Percentiles rank a stretch among this genome's conserved stretches.
Evolutionary conservation across 1,284 basidiomycete species (phyloP).

Genomic region (Mycosarcoma mackinlayi): DNA sequence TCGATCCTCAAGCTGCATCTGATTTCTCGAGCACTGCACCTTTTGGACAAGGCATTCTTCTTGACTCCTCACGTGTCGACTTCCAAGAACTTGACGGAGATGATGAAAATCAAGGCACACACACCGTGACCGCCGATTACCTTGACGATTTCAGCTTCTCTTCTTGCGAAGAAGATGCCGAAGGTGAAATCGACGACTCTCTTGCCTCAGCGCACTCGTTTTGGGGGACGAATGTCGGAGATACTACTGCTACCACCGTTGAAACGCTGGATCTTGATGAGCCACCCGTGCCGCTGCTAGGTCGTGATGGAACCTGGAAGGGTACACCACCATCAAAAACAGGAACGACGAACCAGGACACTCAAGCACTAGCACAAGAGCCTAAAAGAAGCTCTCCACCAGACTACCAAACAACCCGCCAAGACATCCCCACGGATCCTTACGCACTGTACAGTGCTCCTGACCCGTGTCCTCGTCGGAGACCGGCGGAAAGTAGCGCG

Average conservation of each 20-base stretch:
- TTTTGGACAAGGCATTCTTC: constrained; percentile 1
- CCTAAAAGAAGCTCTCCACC: too few species aligned
- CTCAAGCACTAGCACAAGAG: neutral
- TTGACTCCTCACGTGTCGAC: neutral
- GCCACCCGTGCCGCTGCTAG: constrained; percentile 14
- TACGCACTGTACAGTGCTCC: too few species aligned
- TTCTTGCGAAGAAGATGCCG: constrained; percentile 36
- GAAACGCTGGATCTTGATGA: constrained; percentile 18
- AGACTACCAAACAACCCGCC: too few species aligned
- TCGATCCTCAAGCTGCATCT: constrained; percentile 11
- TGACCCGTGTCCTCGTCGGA: too few species aligned
- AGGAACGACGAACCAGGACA: neutral
- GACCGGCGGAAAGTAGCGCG: too few species aligned
- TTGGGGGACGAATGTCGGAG: constrained; percentile 14
- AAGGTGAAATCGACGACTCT: constrained; percentile 32
- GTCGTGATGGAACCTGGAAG: constrained; percentile 20
- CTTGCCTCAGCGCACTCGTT: constrained; percentile 15
- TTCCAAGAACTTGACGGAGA: too few species aligned
- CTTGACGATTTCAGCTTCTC: constrained; percentile 2
- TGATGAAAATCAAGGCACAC: neutral
- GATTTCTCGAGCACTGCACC: neutral
- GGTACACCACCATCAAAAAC: constrained; percentile 2
- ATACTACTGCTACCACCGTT: constrained; percentile 17
- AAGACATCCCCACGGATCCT: too few species aligned
- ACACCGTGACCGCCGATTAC: neutral